phyloP scores from a whole-genome alignment of 2,329 filamentous ascomycete genomes.

The Stachybotrys chlorohalonatus region DNA sequence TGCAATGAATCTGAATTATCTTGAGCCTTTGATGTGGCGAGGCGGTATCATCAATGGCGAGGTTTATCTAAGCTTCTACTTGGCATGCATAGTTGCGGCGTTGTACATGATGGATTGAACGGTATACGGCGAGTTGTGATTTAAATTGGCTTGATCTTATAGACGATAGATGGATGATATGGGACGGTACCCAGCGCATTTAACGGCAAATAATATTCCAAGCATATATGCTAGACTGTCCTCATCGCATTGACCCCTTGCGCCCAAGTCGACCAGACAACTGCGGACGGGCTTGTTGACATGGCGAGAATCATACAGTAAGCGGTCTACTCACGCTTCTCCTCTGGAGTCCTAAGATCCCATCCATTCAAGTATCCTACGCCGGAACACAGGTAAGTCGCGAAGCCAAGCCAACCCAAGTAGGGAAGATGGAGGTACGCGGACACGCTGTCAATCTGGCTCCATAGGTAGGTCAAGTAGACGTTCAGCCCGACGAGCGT shows the following conservation, averaged over 20 bases:
- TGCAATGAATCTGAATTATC: slow-evolving; percentile 20
- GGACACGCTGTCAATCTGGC: slow-evolving; percentile 60
- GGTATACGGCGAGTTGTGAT: no score
- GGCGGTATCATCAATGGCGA: neutral
- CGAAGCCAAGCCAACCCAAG: slow-evolving; percentile 77
- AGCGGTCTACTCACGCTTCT: slow-evolving; percentile 3
- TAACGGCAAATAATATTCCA: no score
- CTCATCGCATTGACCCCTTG: no score
- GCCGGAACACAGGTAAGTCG: slow-evolving; percentile 71
- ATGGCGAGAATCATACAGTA: no score
- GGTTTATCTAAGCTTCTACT: neutral
- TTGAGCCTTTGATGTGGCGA: neutral
- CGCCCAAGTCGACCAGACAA: no score
- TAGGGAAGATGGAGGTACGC: slow-evolving; percentile 75
- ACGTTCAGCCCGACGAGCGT: slow-evolving; percentile 62
- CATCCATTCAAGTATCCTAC: slow-evolving; percentile 61
- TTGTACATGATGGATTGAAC: neutral
- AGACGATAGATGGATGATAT: no score
- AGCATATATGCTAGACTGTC: no score
- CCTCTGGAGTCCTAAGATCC: slow-evolving; percentile 38
- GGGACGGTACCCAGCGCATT: no score
- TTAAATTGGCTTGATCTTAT: no score
- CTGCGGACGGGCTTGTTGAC: no score
- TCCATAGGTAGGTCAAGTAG: slow-evolving; percentile 70
- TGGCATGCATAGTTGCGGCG: neutral